phyloP scores from a whole-genome alignment of 2,329 filamentous ascomycete species.

The Colletotrichum eremochloae region DNA sequence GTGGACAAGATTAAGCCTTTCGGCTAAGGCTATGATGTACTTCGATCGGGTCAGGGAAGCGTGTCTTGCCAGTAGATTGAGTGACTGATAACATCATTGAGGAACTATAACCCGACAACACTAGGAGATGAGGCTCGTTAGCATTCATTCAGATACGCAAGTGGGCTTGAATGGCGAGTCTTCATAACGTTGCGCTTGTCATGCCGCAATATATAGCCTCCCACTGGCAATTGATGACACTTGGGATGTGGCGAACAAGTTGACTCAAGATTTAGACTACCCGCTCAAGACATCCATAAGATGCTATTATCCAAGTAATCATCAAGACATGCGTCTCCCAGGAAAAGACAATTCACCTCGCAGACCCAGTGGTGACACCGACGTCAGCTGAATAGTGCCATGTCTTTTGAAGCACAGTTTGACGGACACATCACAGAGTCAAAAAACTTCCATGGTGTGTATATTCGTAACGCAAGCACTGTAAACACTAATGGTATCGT shows the following conservation, averaged over 20 bases:
- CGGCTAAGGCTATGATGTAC: background rate
- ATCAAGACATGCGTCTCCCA: no score
- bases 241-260: background rate
- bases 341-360: no score
- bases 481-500: constrained; percentile 1
- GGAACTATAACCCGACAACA: background rate
- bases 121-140: background rate
- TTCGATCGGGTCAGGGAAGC: background rate
- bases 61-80: constrained; percentile 5
- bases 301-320: no score
- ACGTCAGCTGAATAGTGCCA: background rate
- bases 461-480: background rate
- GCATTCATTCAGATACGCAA: background rate
- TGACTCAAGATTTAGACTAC: background rate
- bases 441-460: background rate
- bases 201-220: background rate
- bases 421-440: no score
- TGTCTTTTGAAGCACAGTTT: background rate
- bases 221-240: background rate
- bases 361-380: background rate
- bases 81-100: background rate
- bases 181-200: background rate
- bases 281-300: no score
- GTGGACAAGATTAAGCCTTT: background rate
- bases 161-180: constrained; percentile 5